Evolutionary conservation across 2,329 filamentous ascomycete species (phyloP).

Genomic region (Fusarium duplospermum): DNA sequence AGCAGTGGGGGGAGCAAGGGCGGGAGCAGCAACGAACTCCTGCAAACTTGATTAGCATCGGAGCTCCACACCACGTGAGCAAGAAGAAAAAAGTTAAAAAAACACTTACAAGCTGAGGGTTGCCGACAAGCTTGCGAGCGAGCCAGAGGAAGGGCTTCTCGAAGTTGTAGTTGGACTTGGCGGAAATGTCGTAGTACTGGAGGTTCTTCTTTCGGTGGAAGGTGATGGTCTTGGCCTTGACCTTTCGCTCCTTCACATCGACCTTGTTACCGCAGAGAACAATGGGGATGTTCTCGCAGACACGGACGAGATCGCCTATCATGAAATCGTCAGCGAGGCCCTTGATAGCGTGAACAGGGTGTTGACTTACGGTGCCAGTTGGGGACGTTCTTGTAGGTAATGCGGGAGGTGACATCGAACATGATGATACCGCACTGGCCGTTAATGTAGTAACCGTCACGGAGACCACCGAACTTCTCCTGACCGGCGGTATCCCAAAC

Average conservation of each 20-base stretch:
- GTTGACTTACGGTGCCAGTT: conserved; percentile 96
- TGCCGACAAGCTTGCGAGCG: conserved; percentile 97
- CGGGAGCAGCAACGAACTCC: conserved; percentile 97
- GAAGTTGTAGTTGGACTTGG: conserved; percentile 99
- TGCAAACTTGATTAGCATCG: conserved; percentile 54
- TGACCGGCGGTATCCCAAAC: conserved; percentile 99
- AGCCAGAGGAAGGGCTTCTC: conserved; percentile 99
- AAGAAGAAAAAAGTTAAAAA: not conserved
- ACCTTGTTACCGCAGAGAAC: conserved; percentile 99
- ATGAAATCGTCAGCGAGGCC: conserved; percentile 29
- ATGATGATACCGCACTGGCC: conserved; percentile 99
- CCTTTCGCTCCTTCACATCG: conserved; percentile 99
- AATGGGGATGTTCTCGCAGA: conserved; percentile 99
- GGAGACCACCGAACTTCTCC: conserved; percentile 99
- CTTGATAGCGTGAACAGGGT: not conserved
- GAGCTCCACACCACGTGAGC: not conserved
- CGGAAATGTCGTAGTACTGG: conserved; percentile 99
- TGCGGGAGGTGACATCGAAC: conserved; percentile 99
- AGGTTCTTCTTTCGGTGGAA: conserved; percentile 99
- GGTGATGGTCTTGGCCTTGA: conserved; percentile 99
- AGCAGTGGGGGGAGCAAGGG: conserved; percentile 93
- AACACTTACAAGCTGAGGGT: conserved; percentile 63
- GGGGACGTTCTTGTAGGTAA: conserved; percentile 99
- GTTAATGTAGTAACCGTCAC: conserved; percentile 99
- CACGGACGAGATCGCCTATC: conserved; percentile 94